phyloP scores from a whole-genome alignment of 257 asterid genomes.

The Datura wrightii region DNA sequence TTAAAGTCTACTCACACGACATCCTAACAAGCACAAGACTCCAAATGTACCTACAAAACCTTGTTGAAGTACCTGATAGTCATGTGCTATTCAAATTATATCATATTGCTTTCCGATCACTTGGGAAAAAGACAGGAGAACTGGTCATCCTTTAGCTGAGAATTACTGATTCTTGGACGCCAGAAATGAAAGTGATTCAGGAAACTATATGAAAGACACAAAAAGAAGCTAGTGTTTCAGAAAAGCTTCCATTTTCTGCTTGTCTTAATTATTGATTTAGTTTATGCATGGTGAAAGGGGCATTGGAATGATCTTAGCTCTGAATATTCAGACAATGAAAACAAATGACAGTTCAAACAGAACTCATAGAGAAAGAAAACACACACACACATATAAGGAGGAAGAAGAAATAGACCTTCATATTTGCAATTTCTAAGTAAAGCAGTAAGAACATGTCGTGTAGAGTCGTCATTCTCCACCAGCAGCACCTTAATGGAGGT shows the following conservation, averaged over 20 bases:
- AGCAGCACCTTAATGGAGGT: constrained; percentile 80
- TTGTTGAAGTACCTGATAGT: not conserved
- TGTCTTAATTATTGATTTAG: no score
- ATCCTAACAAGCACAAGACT: not conserved
- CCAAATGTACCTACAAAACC: not conserved
- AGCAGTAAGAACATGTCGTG: constrained; percentile 88
- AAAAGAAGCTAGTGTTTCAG: not conserved
- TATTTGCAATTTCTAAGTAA: constrained; percentile 85
- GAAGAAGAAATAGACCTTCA: constrained; percentile 57
- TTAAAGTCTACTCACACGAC: not conserved
- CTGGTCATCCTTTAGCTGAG: no score
- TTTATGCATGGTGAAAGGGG: not conserved
- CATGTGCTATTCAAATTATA: no score
- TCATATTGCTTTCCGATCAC: no score
- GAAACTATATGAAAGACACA: not conserved
- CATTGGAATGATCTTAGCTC: not conserved
- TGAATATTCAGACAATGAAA: not conserved
- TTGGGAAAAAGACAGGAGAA: no score
- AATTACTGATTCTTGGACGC: not conserved
- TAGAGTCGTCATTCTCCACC: constrained; percentile 84
- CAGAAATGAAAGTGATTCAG: not conserved
- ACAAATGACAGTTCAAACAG: not conserved
- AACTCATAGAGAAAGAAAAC: not conserved
- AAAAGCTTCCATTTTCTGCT: not conserved
- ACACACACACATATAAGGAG: not conserved